Percentiles rank a stretch among this genome's conserved stretches.
Evolutionary conservation across 208 protist genomes (phyloP).

Genomic region (Trypanosoma vivax): DNA sequence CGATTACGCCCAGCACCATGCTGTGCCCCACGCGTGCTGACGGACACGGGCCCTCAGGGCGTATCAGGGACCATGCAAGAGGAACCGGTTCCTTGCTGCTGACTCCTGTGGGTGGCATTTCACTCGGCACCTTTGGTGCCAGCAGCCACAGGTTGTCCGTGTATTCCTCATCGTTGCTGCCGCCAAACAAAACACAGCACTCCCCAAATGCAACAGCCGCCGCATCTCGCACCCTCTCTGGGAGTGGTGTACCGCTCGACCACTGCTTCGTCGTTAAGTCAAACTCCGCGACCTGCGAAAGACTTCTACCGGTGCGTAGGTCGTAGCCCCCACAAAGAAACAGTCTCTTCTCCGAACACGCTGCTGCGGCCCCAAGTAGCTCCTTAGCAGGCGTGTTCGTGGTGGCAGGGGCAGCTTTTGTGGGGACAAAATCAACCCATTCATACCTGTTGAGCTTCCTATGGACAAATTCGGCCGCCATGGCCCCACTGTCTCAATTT

Average conservation of each 20-base stretch:
- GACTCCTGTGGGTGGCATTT: neutral
- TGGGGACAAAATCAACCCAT: slow-evolving; percentile 17
- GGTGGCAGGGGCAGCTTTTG: slow-evolving; percentile 4
- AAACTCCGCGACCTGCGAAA: slow-evolving; percentile 28
- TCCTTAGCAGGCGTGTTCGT: slow-evolving; percentile 11
- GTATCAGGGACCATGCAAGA: slow-evolving; percentile 16
- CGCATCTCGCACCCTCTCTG: slow-evolving; percentile 22
- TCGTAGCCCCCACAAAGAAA: slow-evolving; percentile 34
- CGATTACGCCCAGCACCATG: slow-evolving; percentile 14
- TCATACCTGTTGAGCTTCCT: slow-evolving; percentile 26
- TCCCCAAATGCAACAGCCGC: slow-evolving; percentile 29
- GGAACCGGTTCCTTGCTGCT: slow-evolving; percentile 14
- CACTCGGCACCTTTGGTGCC: slow-evolving; percentile 5
- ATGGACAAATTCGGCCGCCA: slow-evolving; percentile 15
- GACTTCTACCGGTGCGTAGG: slow-evolving; percentile 13
- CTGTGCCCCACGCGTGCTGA: slow-evolving; percentile 19
- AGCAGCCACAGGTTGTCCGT: slow-evolving; percentile 32
- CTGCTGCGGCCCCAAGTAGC: slow-evolving; percentile 14
- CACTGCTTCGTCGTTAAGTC: slow-evolving; percentile 28
- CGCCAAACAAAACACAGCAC: slow-evolving; percentile 31
- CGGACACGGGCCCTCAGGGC: neutral
- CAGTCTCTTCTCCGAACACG: slow-evolving; percentile 19
- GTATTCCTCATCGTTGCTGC: slow-evolving; percentile 28
- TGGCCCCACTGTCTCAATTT: neutral
- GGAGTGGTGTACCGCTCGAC: slow-evolving; percentile 16